Conservation (phyloP, 2,329 filamentous ascomycete species). For the Coniochaeta sp. region DNA sequence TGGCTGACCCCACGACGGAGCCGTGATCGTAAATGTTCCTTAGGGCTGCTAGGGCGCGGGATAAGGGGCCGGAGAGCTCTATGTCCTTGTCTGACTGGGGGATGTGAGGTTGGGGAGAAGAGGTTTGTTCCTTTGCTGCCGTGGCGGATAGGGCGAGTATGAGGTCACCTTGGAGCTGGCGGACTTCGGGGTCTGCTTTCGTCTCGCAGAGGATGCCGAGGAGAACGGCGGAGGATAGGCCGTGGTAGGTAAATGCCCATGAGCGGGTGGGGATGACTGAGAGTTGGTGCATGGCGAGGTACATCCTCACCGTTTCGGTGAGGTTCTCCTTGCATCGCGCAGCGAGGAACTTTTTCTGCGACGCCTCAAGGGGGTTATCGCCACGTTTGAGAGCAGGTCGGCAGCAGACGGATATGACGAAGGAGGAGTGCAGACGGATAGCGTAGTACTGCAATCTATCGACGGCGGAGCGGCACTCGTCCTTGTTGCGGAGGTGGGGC, state of each 20-base stretch:
- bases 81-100: slow-evolving; percentile 52
- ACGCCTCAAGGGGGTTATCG: slow-evolving; percentile 38
- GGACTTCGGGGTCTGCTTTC: slow-evolving; percentile 55
- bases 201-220: slow-evolving; percentile 58
- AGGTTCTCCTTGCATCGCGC: slow-evolving; percentile 56
- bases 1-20: slow-evolving; percentile 39
- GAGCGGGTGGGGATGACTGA: slow-evolving; percentile 60
- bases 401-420: slow-evolving; percentile 59
- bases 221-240: slow-evolving; percentile 57
- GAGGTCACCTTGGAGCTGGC: slow-evolving; percentile 56
- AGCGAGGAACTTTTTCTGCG: slow-evolving; percentile 48
- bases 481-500: slow-evolving; percentile 50
- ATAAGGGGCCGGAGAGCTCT: slow-evolving; percentile 54
- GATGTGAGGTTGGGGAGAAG: slow-evolving; percentile 45
- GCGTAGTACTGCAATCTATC: slow-evolving; percentile 59
- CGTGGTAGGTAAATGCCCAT: slow-evolving; percentile 63
- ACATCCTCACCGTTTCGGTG: slow-evolving; percentile 61
- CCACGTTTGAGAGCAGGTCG: slow-evolving; percentile 51
- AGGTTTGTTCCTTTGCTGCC: slow-evolving; percentile 50
- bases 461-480: slow-evolving; percentile 56
- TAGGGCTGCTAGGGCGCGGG: slow-evolving; percentile 52
- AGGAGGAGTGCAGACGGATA: slow-evolving; percentile 57
- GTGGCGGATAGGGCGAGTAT: slow-evolving; percentile 58
- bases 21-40: slow-evolving; percentile 63
- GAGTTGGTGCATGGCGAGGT: slow-evolving; percentile 61